Base-by-base conservation (phyloP, 495 filamentous ascomycete genomes). In the Aspergillus cristatus region DNA sequence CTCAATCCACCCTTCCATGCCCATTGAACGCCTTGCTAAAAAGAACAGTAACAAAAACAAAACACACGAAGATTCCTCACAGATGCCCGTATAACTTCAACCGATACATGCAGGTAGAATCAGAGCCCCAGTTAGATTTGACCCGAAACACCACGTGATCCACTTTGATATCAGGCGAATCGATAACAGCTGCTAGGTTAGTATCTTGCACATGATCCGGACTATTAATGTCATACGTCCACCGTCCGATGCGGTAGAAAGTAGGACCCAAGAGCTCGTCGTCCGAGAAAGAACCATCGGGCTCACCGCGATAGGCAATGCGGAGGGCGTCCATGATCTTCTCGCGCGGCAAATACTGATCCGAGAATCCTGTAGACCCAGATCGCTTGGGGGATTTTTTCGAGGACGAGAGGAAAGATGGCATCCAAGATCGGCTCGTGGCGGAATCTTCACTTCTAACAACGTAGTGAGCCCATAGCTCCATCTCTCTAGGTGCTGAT, bases 71-170 rank as follows among this genome's bases (percentile, higher is more conserved):
- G 53, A n/a, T n/a, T n/a, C n/a, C n/a, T n/a, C n/a, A n/a, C n/a
- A n/a, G 22, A 34, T 63, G 55, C 6, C 68, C 70, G 41, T 67
- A 54, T 12, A 72, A 18, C 34, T 60, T 64, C 24, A 70, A 24
- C 10, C 68, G 65, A 45, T 68, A 71, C 17, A 74, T 43, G 45
- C 70, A 74, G 0, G 68, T 71, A 26, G 58, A 44, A 13, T 60
- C 41, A 2, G 53, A 53, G 3, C 67, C 70, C 67, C 68, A 74
- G 33, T 71, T 74, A 2, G 57, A 61, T 13, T 60, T 68, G 6
- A 69, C 57, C 2, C 70, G 55, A 28, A 72, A 50, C 5, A 60
- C 63, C 14, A 72, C 53, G 35, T 62, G 58, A 29, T 62, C 48
- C 11, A 65, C 62, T 4, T 60, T 51, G 7, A 72, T 40, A 1